Base-by-base conservation (phyloP, 2,329 filamentous ascomycete species). In the Exophiala dermatitidis region DNA sequence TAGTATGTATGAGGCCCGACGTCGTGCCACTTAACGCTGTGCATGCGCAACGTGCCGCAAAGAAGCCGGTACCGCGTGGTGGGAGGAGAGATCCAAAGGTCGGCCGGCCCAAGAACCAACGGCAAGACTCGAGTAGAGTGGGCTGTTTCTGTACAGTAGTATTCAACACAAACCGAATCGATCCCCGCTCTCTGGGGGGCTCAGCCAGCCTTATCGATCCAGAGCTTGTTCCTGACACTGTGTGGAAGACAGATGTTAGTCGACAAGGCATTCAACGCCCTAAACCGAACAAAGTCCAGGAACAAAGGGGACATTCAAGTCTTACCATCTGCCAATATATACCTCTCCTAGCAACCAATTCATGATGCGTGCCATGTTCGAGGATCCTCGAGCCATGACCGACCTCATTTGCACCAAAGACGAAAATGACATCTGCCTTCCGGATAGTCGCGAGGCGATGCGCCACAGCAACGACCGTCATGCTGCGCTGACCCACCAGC, bases 381-480 rank as follows among this genome's bases (percentile, higher is more conserved):
- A 81, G 71, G 36, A 86, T 75, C 26, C 67, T 77, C 1, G 65
- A 66, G 2, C 66, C 66, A 6, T 44, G 28, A 1, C 60, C 63
- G 5, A 50, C 46, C 5, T 58, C 60, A 5, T 84, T 81, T 56
- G 83, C 77, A 7, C 85, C 85, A 45, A 93, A 80, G 0, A 91
- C 86, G 62, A 87, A 88, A 40, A 90, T 90, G n/a, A 83, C 72
- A 66, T 91, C 83, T 1, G 86, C 85, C 61, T 90, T 85, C 67
- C 87, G 86, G 19, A 90, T 82, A 8, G 85, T 91, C 0, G 84
- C 84, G 46, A 91, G 73, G 9, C 87, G 76, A 66, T 91, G 88
- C 1, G 88, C 88, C 7, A 93, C 86, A 2, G 86, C 85, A 2
- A 93, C 74, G 56, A 86, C 87, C 1, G 88, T 81, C 50, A 67